Evolutionary conservation across 805 yeast genomes (phyloP).

Genomic region (Wickerhamomyces chaumierensis): DNA sequence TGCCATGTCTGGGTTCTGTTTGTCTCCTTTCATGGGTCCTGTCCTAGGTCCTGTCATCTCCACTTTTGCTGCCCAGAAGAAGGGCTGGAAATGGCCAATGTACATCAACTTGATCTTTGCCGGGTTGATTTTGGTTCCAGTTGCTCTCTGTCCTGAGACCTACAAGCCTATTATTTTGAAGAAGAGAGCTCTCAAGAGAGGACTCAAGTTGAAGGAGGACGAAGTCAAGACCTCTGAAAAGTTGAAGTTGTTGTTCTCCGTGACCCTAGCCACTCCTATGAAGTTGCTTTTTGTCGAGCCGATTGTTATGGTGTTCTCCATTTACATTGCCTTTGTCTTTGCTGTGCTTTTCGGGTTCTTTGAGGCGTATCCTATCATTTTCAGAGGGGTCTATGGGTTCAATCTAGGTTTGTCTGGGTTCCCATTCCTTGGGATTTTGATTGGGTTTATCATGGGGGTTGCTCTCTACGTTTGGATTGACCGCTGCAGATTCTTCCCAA

Average conservation of each 20-base stretch:
- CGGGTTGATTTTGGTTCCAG: constrained; percentile 36
- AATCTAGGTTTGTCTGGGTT: constrained; percentile 50
- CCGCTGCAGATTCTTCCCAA: constrained; percentile 36
- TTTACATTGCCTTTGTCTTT: constrained; percentile 64
- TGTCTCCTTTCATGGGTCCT: constrained; percentile 77
- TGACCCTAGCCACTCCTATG: constrained; percentile 50
- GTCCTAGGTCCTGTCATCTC: constrained; percentile 68
- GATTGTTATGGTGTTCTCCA: constrained; percentile 56
- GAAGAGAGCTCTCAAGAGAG: constrained; percentile 50
- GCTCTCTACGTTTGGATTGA: constrained; percentile 38
- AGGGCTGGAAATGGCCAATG: constrained; percentile 62
- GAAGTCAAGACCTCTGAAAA: constrained; percentile 24
- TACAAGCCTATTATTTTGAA: constrained; percentile 57
- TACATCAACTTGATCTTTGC: constrained; percentile 67
- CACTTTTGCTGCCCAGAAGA: constrained; percentile 48
- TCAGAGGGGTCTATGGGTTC: constrained; percentile 55
- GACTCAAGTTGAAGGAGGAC: constrained; percentile 32
- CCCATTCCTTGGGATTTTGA: constrained; percentile 61
- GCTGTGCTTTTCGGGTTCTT: constrained; percentile 74
- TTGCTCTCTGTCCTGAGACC: constrained; percentile 50
- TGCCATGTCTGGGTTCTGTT: constrained; percentile 71
- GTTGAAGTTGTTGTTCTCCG: constrained; percentile 32
- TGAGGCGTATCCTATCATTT: constrained; percentile 69
- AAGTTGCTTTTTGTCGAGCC: constrained; percentile 67
- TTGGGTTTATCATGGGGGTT: constrained; percentile 53